Evolutionary conservation across 2,329 filamentous ascomycete genomes (phyloP), one percentile per base, ranked within the genome.

Genomic region (Cadophora sp.): DNA sequence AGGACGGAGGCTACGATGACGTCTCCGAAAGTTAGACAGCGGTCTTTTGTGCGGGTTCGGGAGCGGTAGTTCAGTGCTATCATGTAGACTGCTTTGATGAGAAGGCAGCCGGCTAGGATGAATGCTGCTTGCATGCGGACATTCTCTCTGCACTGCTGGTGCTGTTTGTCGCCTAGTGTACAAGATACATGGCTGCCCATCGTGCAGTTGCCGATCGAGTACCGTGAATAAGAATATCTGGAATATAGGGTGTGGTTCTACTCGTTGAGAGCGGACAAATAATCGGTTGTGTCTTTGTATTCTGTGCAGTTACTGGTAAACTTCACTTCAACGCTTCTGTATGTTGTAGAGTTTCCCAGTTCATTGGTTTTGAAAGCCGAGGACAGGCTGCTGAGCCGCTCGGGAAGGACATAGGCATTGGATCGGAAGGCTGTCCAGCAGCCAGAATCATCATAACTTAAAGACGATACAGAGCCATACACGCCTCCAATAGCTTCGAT

Each of bases 1-100:
- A 74, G 67, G 14, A 74, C 72, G 7, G 72, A 74, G 19, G 72
- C 68, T 34, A 73, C 66, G 19, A 74, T 69, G 4, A 74, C 71
- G 65, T 74, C 69, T 34, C 71, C 72, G 64, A 71, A 72, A 4
- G 72, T 73, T 12, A 74, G 55, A 22, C 68, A 69, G 12, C 67
- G 63, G n/a, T 70, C 64, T 40, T 72, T 73, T 4, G 60, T 64
- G 19, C 56, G 61, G 9, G 46, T 26, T 50, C 71, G 66, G 4
- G 71, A 67, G 24, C 62, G 58, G 29, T 64, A 68, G 31, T 73
- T 72, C 4, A 69, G n/a, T 4, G 61, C 60, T n/a, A 73, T 70
- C 72, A 73, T 73, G 29, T 73, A 73, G 7, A 62, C 58, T 0
- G 71, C 71, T 62, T 73, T 73, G 22, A 73, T 73, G 16, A 73